Evolutionary conservation across 2,329 filamentous ascomycete genomes (phyloP), one percentile per base, ranked within the genome.

Genomic region (Curvularia verruculosa): DNA sequence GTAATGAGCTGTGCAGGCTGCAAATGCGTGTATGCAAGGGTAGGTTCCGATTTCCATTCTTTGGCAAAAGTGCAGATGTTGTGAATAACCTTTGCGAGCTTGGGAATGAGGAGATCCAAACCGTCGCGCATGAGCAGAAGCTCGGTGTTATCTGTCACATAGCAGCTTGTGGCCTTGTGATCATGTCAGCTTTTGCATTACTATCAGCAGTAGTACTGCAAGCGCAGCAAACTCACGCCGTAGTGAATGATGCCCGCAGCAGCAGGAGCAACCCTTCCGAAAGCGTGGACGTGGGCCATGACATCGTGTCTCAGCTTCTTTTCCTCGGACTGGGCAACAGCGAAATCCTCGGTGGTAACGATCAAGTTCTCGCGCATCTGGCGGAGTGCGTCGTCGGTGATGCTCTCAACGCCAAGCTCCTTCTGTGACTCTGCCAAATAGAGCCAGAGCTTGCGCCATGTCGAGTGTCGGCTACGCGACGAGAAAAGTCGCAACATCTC

Each of bases 371-470:
- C 72, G 57, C 78, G 76, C 75, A 83, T 78, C 70, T 83, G 79
- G 54, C 72, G 60, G 52, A 83, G 75, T 1, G 80, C 81, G 39
- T 93, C 83, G n/a, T 85, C 84, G 13, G 85, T 87, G 72, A 96
- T 93, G 3, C 44, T 63, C 8, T 84, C 80, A 45, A 96, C 84
- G 2, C 92, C 92, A 2, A 96, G 84, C 76, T 93, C 89, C 75
- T 87, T 88, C 81, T 96, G 89, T 9, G 85, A 83, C 81, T 96
- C 89, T 23, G 92, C 92, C 10, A 96, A 88, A 78, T 84, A 87
- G 43, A 94, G 81, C 93, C 93, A 97, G 18, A 96, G 85, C 74
- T 90, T 84, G 63, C 92, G 87, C 92, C 92, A 96, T 53, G 87
- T 92, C 40, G 86, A 88, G 75, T 88, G 87, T 28, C 92, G 84